Conservation (phyloP, 164 flowering plant genomes). For the Annona squamosa region DNA sequence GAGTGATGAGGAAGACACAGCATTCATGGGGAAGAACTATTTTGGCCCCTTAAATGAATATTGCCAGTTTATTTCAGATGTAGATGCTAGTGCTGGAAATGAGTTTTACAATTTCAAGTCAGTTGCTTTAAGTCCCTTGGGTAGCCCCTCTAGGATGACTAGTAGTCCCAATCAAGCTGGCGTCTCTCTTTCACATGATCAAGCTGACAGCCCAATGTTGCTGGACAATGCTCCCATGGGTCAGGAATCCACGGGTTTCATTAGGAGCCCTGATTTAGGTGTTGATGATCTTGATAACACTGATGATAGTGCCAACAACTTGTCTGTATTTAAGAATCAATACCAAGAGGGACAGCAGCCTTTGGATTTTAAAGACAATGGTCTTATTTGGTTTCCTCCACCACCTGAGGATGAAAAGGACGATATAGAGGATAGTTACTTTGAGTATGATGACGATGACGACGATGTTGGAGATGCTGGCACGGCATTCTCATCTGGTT, state of each 20-base stretch:
- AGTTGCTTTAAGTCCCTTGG: conserved; percentile 66
- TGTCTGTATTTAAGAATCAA: conserved; percentile 27
- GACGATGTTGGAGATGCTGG: conserved; percentile 63
- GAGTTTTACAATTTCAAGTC: conserved; percentile 51
- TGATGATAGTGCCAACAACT: conserved; percentile 37
- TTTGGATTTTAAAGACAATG: conserved; percentile 75
- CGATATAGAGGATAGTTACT: conserved; percentile 52
- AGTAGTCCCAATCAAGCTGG: conserved; percentile 46
- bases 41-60: conserved; percentile 58
- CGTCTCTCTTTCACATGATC: conserved; percentile 42
- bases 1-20: conserved; percentile 80
- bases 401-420: conserved; percentile 66
- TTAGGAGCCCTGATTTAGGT: conserved; percentile 36
- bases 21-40: conserved; percentile 42
- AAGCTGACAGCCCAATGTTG: conserved; percentile 33
- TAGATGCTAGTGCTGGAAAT: conserved; percentile 54
- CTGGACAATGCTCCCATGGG: conserved; percentile 28
- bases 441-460: conserved; percentile 80
- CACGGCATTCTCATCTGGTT: conserved; percentile 42
- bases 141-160: conserved; percentile 62
- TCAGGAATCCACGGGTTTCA: conserved; percentile 40
- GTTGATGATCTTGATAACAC: conserved; percentile 33
- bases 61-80: conserved; percentile 51
- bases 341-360: conserved; percentile 32
- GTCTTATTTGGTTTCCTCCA: conserved; percentile 85